Conservation (phyloP, 2,329 filamentous ascomycete species). For the Xylaria sp. region DNA sequence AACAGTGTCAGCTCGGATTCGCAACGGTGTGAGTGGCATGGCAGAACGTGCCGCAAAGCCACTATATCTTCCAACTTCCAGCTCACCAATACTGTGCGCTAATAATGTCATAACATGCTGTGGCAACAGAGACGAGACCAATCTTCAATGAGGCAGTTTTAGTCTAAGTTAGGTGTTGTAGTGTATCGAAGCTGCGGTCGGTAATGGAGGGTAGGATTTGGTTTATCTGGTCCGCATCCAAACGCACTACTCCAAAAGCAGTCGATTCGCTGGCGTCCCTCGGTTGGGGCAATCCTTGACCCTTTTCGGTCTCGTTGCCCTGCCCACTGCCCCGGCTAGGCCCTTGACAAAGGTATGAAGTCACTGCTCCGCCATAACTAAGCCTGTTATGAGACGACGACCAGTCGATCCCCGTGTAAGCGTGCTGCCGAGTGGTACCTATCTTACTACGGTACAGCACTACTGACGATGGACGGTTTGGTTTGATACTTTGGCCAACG, state of each 20-base stretch:
- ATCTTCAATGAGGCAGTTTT: background rate
- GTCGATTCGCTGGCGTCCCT: slow-evolving; percentile 20
- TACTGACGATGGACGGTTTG: background rate
- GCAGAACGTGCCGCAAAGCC: background rate
- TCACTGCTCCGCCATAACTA: slow-evolving; percentile 22
- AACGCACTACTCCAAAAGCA: background rate
- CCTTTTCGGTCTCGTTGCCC: slow-evolving; percentile 8
- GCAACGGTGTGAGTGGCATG: slow-evolving; percentile 6
- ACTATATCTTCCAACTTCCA: background rate
- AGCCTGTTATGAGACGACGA: slow-evolving; percentile 5
- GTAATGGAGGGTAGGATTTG: slow-evolving; percentile 20
- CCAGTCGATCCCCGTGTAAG: slow-evolving; percentile 8
- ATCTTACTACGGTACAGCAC: no score
- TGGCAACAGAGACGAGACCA: background rate
- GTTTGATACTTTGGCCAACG: background rate
- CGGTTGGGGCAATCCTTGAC: slow-evolving; percentile 16
- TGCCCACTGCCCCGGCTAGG: slow-evolving; percentile 8
- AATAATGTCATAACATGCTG: background rate
- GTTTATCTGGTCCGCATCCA: slow-evolving; percentile 6
- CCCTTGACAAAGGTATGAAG: slow-evolving; percentile 16
- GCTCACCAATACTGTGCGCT: background rate
- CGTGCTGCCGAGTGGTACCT: no score
- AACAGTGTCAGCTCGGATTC: slow-evolving; percentile 5
- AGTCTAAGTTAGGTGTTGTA: background rate
- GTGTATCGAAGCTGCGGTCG: background rate